Evolutionary conservation across 1,284 basidiomycete species (phyloP), one percentile per base, ranked within the genome.

Genomic region (Cutaneotrichosporon spelunceum): DNA sequence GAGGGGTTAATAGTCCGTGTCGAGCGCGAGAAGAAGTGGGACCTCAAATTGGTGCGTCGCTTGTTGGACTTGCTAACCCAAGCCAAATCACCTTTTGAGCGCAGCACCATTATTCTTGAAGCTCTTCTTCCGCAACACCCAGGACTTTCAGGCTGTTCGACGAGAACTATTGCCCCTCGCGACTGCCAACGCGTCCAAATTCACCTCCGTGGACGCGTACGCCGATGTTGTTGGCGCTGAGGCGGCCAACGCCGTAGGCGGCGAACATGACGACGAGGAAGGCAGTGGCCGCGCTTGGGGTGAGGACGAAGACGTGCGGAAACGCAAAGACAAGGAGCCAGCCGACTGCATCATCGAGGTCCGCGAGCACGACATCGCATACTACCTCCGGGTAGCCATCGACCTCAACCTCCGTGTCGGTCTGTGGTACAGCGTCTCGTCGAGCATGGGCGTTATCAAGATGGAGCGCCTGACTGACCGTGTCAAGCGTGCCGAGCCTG

Each of bases 401-500:
- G 96, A 99, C 83, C 93, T 95, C 75, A 81, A 83, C 84, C 86
- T 99, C 59, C 93, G 96, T 55, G 94, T 98, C 60, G 96, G 96
- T 61, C 82, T 99, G 34, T 99, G 96, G 96, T 99, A 99, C 76
- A 83, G 85, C 1, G 87, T 99, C 60, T 86, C 86, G 13, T 94
- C 95, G 69, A 83, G 85, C 2, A 87, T 88, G 23, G 93, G 93
- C 5, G 84, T 88, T 60, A 91, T 93, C 16, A 81, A 81, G n/a
- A 87, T 98, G 76, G 81, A 80, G 50, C 85, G 81, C 48, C 85
- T 98, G 61, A 80, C 83, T 13, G 90, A 94, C 68, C 87, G 93
- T 65, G 94, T 99, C 66, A 95, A 97, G 78, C 94, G 96, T 86
- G 93, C 96, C 34, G 96, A 99, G 73, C 96, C 96, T 0, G 93